Conservation (phyloP, 2,329 filamentous ascomycete genomes). For the Sclerotinia sclerotiorum region DNA sequence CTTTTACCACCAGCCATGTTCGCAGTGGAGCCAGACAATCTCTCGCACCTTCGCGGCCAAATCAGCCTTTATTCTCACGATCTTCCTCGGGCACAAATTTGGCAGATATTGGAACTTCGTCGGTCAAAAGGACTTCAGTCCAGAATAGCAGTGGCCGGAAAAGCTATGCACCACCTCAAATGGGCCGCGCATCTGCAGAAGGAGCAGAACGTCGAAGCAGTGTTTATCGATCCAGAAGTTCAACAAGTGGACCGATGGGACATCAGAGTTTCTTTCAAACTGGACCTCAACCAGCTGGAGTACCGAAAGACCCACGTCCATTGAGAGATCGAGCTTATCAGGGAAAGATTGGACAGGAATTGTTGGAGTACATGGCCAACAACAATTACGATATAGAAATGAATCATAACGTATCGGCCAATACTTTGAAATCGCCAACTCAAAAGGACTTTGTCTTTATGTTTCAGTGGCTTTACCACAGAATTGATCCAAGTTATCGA, state of each 20-base stretch:
- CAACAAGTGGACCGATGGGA: slow-evolving; percentile 62
- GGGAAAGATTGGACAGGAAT: slow-evolving; percentile 78
- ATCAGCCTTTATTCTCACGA: slow-evolving; percentile 82
- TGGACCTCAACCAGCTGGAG: slow-evolving; percentile 75
- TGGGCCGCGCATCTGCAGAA: slow-evolving; percentile 41
- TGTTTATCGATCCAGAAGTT: slow-evolving; percentile 71
- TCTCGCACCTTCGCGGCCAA: slow-evolving; percentile 78
- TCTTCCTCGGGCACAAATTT: slow-evolving; percentile 81
- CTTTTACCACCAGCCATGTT: slow-evolving; percentile 68
- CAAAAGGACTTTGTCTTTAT: slow-evolving; percentile 98
- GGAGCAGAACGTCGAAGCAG: slow-evolving; percentile 73
- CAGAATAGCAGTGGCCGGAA: slow-evolving; percentile 67
- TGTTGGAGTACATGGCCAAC: slow-evolving; percentile 86
- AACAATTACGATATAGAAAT: slow-evolving; percentile 98
- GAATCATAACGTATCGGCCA: slow-evolving; percentile 89
- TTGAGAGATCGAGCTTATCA: slow-evolving; percentile 80
- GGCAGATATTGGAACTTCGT: slow-evolving; percentile 76
- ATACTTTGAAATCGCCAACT: slow-evolving; percentile 88
- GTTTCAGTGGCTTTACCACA: slow-evolving; percentile 97
- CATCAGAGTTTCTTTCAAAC: slow-evolving; percentile 96
- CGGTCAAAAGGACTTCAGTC: slow-evolving; percentile 78
- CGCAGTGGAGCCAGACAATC: slow-evolving; percentile 83
- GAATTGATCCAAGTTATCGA: slow-evolving; percentile 88
- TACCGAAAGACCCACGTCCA: slow-evolving; percentile 82
- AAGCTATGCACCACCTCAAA: slow-evolving; percentile 48